Evolutionary conservation across 2,329 filamentous ascomycete species (phyloP).

Genomic region (Aspergillus proliferans): DNA sequence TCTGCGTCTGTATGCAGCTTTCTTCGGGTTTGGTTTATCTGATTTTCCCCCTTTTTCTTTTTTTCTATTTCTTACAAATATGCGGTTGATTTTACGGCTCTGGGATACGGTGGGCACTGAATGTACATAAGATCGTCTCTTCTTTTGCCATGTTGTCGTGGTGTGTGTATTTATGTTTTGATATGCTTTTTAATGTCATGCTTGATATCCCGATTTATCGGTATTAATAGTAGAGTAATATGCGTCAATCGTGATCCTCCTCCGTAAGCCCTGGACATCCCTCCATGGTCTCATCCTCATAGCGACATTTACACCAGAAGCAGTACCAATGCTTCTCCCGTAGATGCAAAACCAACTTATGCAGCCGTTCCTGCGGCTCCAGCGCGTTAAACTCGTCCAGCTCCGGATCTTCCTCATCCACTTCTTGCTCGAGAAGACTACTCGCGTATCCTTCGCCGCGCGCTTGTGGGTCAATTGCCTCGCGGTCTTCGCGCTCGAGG

Average conservation of each 20-base stretch:
- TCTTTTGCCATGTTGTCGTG: too few relatives aligned
- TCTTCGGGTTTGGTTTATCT: neutral
- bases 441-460: neutral
- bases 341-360: slow-evolving; percentile 61
- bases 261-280: slow-evolving; percentile 84
- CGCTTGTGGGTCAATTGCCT: slow-evolving; percentile 52
- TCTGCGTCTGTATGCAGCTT: neutral
- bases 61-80: neutral
- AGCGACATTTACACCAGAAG: slow-evolving; percentile 90
- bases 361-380: slow-evolving; percentile 59
- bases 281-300: slow-evolving; percentile 66
- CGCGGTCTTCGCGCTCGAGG: slow-evolving; percentile 65
- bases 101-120: too few relatives aligned
- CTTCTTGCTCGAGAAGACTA: slow-evolving; percentile 44
- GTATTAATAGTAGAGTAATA: too few relatives aligned
- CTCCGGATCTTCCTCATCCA: slow-evolving; percentile 70
- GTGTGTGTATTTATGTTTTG: too few relatives aligned
- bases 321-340: slow-evolving; percentile 73
- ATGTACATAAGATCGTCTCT: too few relatives aligned
- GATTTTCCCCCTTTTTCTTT: neutral
- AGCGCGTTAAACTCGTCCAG: slow-evolving; percentile 72
- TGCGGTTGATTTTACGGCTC: neutral
- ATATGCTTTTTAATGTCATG: too few relatives aligned
- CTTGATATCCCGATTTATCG: too few relatives aligned
- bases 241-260: slow-evolving; percentile 64